Evolutionary conservation across 2,329 filamentous ascomycete genomes (phyloP).

Genomic region (Talaromyces albobiverticillius): DNA sequence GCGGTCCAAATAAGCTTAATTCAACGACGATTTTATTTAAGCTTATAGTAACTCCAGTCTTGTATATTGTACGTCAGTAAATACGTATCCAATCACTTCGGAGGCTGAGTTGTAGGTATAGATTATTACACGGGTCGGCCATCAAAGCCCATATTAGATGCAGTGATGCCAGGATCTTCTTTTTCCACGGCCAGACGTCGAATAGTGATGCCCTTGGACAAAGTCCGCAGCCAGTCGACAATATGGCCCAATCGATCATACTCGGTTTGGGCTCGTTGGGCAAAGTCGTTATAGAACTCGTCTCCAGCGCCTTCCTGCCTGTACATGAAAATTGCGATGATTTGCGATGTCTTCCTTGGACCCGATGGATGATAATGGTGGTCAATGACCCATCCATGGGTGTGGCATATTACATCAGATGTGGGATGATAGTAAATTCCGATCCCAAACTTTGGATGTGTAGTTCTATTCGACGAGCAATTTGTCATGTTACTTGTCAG

Average conservation of each 20-base stretch:
- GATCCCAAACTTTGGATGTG: neutral
- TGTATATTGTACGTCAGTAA: too few species aligned
- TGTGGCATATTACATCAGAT: slow-evolving; percentile 1
- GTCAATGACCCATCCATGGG: slow-evolving; percentile 5
- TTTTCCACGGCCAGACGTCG: neutral
- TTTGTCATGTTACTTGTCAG: neutral
- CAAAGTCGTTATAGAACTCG: slow-evolving; percentile 7
- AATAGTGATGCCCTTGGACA: slow-evolving; percentile 4
- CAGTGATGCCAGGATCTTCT: slow-evolving; percentile 1
- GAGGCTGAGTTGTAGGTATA: too few species aligned
- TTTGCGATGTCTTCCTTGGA: slow-evolving; percentile 1
- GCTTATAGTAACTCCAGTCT: too few species aligned
- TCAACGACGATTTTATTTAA: too few species aligned
- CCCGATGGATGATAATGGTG: neutral
- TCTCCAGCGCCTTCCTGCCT: slow-evolving; percentile 7
- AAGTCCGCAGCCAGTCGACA: slow-evolving; percentile 8
- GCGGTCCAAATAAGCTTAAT: too few species aligned
- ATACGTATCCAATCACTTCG: too few species aligned
- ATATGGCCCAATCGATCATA: slow-evolving; percentile 9
- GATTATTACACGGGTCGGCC: too few species aligned
- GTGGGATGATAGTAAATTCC: neutral
- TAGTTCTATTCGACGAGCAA: neutral
- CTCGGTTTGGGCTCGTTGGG: slow-evolving; percentile 9
- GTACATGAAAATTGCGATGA: neutral
- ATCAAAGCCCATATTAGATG: too few species aligned